Evolutionary conservation across 495 filamentous ascomycete species (phyloP).

Genomic region (Aspergillus incahuasiensis): DNA sequence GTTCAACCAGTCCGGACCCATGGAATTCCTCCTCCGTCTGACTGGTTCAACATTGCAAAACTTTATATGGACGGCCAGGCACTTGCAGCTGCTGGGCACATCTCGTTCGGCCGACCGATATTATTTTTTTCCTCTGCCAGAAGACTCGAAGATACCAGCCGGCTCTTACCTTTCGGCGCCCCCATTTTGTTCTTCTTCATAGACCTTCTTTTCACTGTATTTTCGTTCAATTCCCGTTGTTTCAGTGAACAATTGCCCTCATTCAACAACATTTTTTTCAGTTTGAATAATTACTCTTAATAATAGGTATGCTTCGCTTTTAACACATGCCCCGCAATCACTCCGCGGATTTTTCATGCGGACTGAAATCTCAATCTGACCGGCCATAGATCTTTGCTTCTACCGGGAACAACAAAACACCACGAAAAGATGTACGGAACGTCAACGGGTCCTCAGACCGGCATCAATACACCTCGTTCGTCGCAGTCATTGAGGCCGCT

Average conservation of each 20-base stretch:
- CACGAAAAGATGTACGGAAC: slow-evolving; percentile 75
- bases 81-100: not conserved
- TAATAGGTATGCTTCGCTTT: slow-evolving; percentile 6
- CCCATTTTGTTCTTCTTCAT: slow-evolving; percentile 14
- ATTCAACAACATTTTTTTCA: not conserved
- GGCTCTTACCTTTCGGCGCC: slow-evolving; percentile 16
- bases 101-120: slow-evolving; percentile 9
- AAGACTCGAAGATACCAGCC: not conserved
- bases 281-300: slow-evolving; percentile 5
- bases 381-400: too few species aligned
- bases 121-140: slow-evolving; percentile 6
- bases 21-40: slow-evolving; percentile 17
- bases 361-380: not conserved
- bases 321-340: too few species aligned
- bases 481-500: slow-evolving; percentile 88
- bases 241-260: not conserved
- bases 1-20: slow-evolving; percentile 29
- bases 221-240: slow-evolving; percentile 11
- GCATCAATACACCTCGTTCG: slow-evolving; percentile 89
- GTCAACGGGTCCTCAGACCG: slow-evolving; percentile 78
- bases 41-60: slow-evolving; percentile 20
- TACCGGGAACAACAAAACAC: slow-evolving; percentile 15
- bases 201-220: slow-evolving; percentile 23
- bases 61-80: slow-evolving; percentile 13
- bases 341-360: not conserved